Evolutionary conservation across 2,329 filamentous ascomycete genomes (phyloP), one percentile per base, ranked within the genome.

Genomic region (Pseudogymnoascus sp.): DNA sequence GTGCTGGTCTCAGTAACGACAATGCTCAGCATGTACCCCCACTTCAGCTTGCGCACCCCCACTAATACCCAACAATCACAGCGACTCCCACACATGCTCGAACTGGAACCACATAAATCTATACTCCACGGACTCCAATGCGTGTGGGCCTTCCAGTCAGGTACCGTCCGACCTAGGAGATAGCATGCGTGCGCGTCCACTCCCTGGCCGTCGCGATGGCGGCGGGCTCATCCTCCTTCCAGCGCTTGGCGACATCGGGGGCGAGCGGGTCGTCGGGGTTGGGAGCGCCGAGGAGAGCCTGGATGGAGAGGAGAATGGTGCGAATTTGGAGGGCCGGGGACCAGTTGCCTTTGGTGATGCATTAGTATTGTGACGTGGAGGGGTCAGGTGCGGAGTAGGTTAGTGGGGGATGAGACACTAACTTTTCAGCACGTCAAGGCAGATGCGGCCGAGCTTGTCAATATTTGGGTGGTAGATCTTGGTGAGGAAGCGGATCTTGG

Each of bases 401-500:
- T 21, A 26, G 60, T 2, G 37, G n/a, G 5, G 13, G 10, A 52
- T 55, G 26, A 35, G 37, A 9, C 7, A 67, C 82, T 67, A 78
- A 95, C 94, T 96, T 80, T 99, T 99, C 61, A 99, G 77, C 33
- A 99, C 94, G 72, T 99, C 94, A 57, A 99, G 78, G 72, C 95
- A 99, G 75, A 99, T 99, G 62, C 94, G 88, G 62, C 94, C 94
- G 2, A 99, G 84, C 75, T 95, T 95, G 74, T 99, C 94, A 67
- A 99, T 96, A 73, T 99, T 99, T 58, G 94, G 94, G 74, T 99
- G 95, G 76, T 97, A 99, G 74, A 99, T 97, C 77, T 96, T 96
- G 68, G 95, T 99, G 58, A 99, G 80, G 76, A 99, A 99, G 60
- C 94, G 89, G 71, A 99, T 96, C 80, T 96, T 96, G 48, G 94